These are phyloP conservation scores for Quercus lobata DNA, from an alignment of 331 rosid species.

Conservation along the genomic window DNA sequence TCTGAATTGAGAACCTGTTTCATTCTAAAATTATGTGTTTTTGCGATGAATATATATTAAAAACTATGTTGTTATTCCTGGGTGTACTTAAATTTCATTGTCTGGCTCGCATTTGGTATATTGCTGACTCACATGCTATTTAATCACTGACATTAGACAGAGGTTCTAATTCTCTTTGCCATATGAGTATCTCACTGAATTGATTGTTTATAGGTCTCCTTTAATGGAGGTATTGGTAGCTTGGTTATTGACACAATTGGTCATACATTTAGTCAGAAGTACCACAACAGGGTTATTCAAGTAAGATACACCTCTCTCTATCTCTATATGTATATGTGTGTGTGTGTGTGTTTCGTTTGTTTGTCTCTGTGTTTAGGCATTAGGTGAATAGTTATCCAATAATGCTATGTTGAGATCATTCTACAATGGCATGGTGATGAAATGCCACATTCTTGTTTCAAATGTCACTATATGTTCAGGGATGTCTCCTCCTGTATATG, in stretches of 20 bases:
- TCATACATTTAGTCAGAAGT: conserved; percentile 73
- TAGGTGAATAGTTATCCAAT: neutral
- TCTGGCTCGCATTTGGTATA: neutral
- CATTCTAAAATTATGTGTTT: neutral
- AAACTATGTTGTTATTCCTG: neutral
- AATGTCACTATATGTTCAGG: neutral
- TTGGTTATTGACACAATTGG: conserved; percentile 87
- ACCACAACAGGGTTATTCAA: conserved; percentile 84
- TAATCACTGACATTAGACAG: no score
- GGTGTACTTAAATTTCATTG: neutral
- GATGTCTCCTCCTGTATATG: neutral
- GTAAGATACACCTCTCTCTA: conserved; percentile 41
- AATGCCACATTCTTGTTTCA: neutral
- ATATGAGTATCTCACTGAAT: conserved; percentile 8
- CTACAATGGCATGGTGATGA: neutral
- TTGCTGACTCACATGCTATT: neutral
- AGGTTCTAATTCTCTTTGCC: neutral
- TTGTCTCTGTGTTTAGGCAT: neutral
- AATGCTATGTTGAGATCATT: neutral
- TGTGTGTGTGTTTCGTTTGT: neutral
- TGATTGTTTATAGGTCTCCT: conserved; percentile 51
- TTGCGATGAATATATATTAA: neutral
- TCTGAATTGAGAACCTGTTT: neutral
- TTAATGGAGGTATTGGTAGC: conserved; percentile 75
- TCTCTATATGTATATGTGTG: no score